These are phyloP conservation scores for Suillus variegatus DNA, from an alignment of 768 basidiomycete genomes.

Conservation along the genomic window DNA sequence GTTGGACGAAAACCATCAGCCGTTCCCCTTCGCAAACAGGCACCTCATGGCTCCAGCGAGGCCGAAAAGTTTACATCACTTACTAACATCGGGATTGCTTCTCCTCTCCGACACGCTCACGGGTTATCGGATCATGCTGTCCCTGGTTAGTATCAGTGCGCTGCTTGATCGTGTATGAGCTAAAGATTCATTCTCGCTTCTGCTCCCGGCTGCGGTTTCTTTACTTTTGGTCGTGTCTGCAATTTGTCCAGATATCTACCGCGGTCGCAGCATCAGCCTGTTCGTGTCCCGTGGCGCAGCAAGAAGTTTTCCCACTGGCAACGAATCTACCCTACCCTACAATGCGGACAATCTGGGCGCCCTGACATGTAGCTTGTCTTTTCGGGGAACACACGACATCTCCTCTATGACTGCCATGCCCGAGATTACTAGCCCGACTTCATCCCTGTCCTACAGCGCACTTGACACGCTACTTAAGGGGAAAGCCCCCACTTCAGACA, in stretches of 20 bases:
- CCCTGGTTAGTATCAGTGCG: constrained; percentile 30
- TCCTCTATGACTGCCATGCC: constrained; percentile 24
- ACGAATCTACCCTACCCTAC: constrained; percentile 23
- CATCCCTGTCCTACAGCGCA: constrained; percentile 32
- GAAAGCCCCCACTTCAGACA: constrained; percentile 21
- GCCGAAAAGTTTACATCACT: constrained; percentile 32
- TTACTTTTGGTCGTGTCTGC: constrained; percentile 9
- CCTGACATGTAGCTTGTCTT: constrained; percentile 26
- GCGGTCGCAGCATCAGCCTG: constrained; percentile 35
- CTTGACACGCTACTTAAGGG: constrained; percentile 35
- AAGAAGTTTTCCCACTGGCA: constrained; percentile 13
- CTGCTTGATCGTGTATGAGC: constrained; percentile 13
- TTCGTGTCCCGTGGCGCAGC: constrained; percentile 31
- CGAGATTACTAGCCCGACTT: constrained; percentile 29
- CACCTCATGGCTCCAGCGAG: constrained; percentile 33
- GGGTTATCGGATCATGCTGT: constrained; percentile 26
- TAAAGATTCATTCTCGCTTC: constrained; percentile 23
- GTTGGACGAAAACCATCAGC: constrained; percentile 19
- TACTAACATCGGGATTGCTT: constrained; percentile 34
- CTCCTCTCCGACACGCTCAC: constrained; percentile 23
- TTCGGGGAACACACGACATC: constrained; percentile 25
- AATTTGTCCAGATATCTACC: constrained; percentile 24
- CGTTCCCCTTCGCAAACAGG: constrained; percentile 24
- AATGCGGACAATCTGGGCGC: constrained; percentile 35
- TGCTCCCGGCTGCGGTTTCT: constrained; percentile 19